phyloP scores from a whole-genome alignment of 352 stramenopile genomes.

The Plasmopara muralis region DNA sequence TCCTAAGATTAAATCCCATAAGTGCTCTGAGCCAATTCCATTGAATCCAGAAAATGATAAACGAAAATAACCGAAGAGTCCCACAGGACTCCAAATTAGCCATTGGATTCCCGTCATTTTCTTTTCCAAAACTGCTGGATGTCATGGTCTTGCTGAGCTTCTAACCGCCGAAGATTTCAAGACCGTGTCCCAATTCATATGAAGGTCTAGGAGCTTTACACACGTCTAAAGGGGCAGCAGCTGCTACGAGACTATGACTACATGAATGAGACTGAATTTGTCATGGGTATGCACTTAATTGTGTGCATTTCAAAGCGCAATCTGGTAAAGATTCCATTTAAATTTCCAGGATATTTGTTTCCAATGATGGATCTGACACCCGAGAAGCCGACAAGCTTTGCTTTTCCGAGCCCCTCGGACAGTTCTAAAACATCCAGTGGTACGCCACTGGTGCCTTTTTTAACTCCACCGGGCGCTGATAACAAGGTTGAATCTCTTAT shows the following conservation, averaged over 20 bases:
- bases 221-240: conserved; percentile 36
- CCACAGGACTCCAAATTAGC: too few species aligned
- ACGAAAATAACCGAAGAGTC: too few species aligned
- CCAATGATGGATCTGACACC: conserved; percentile 45
- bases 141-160: too few species aligned
- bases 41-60: too few species aligned
- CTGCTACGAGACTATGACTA: conserved; percentile 24
- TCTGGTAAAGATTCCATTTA: conserved; percentile 36
- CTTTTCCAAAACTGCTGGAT: too few species aligned
- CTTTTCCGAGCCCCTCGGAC: conserved; percentile 11
- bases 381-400: conserved; percentile 6
- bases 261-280: conserved; percentile 53
- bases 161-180: too few species aligned
- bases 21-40: too few species aligned
- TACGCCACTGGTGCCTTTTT: background rate
- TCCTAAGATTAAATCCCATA: too few species aligned
- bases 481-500: background rate
- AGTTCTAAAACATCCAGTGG: conserved; percentile 1
- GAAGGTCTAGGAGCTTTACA: conserved; percentile 42
- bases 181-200: too few species aligned
- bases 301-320: conserved; percentile 70
- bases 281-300: conserved; percentile 72
- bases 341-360: conserved; percentile 58
- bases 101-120: too few species aligned
- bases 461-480: background rate